These are phyloP conservation scores for Pleurotus platypus DNA, from an alignment of 768 basidiomycete species.

Conservation along the genomic window DNA sequence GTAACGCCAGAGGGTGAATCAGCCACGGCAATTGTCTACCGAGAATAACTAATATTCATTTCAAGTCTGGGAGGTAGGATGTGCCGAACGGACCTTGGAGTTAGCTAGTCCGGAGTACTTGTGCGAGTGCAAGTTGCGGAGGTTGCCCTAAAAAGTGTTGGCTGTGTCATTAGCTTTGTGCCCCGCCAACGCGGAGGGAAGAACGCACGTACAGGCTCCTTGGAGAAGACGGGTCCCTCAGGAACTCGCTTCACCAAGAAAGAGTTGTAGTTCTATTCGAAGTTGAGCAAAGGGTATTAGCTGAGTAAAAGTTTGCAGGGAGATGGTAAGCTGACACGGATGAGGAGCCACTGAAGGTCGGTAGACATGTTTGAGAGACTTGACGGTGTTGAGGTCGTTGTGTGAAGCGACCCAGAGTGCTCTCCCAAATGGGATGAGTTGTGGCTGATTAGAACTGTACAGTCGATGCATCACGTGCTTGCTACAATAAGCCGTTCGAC, in stretches of 20 bases:
- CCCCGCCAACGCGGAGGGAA: background rate
- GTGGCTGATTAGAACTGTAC: constrained; percentile 1
- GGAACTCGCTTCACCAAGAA: constrained; percentile 76
- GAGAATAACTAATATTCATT: background rate
- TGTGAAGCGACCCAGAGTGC: background rate
- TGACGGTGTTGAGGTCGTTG: constrained; percentile 1
- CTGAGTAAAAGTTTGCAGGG: background rate
- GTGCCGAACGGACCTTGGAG: constrained; percentile 51
- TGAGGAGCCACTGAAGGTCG: constrained; percentile 93
- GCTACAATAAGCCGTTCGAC: no score
- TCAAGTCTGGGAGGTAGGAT: background rate
- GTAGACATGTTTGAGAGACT: constrained; percentile 60
- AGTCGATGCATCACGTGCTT: background rate
- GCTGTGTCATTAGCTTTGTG: background rate
- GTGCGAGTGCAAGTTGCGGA: constrained; percentile 84
- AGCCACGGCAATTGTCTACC: constrained; percentile 63
- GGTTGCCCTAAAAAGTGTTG: constrained; percentile 60
- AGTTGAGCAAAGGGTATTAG: constrained; percentile 5
- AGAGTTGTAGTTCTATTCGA: constrained; percentile 71
- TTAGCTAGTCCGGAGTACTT: constrained; percentile 91
- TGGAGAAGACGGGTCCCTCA: constrained; percentile 79
- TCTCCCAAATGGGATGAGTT: background rate
- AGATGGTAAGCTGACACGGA: constrained; percentile 50
- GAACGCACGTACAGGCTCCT: constrained; percentile 56
- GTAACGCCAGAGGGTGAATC: constrained; percentile 54